These are phyloP conservation scores for Hypoxylon sp. DNA, from an alignment of 2,329 filamentous ascomycete species.

Conservation along the genomic window DNA sequence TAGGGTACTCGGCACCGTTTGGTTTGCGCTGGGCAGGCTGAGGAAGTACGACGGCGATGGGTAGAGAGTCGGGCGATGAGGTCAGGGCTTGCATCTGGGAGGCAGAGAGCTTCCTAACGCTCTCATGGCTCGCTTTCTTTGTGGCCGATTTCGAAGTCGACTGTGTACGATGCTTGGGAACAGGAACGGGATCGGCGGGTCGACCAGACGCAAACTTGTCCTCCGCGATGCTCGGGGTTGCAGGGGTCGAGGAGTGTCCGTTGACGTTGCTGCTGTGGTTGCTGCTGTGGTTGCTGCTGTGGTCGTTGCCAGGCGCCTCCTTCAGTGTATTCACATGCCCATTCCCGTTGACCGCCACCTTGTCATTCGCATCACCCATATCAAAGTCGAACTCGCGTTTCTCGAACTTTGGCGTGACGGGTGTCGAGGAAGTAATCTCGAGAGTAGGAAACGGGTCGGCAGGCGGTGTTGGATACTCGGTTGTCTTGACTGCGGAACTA, in stretches of 20 bases:
- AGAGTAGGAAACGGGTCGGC: constrained; percentile 47
- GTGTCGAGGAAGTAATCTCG: constrained; percentile 46
- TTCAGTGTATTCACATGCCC: constrained; percentile 15
- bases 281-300: constrained; percentile 3
- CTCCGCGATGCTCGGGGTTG: constrained; percentile 19
- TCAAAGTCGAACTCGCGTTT: constrained; percentile 11
- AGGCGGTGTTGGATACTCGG: constrained; percentile 37
- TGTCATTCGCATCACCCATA: constrained; percentile 8
- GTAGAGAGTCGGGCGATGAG: constrained; percentile 70
- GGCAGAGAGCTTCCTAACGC: constrained; percentile 68
- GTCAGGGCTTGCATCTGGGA: constrained; percentile 72
- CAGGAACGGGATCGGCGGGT: constrained; percentile 14
- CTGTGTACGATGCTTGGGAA: constrained; percentile 43
- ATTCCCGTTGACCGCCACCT: constrained; percentile 21
- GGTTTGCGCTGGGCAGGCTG: constrained; percentile 50
- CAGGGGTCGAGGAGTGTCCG: constrained; percentile 22
- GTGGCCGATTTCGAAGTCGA: constrained; percentile 46
- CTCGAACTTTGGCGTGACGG: constrained; percentile 35
- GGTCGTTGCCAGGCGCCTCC: constrained; percentile 14
- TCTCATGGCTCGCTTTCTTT: constrained; percentile 57
- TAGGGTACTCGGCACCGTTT: constrained; percentile 56
- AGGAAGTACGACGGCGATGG: constrained; percentile 62
- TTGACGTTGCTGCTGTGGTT: constrained; percentile 6
- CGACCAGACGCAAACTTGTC: constrained; percentile 31
- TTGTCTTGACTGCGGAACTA: constrained; percentile 23